A percentile compares a stretch with the other conserved stretches of the same genome.
Conservation (phyloP, 1,139 yeast species). For the Magnusiomyces tetraspermus region DNA sequence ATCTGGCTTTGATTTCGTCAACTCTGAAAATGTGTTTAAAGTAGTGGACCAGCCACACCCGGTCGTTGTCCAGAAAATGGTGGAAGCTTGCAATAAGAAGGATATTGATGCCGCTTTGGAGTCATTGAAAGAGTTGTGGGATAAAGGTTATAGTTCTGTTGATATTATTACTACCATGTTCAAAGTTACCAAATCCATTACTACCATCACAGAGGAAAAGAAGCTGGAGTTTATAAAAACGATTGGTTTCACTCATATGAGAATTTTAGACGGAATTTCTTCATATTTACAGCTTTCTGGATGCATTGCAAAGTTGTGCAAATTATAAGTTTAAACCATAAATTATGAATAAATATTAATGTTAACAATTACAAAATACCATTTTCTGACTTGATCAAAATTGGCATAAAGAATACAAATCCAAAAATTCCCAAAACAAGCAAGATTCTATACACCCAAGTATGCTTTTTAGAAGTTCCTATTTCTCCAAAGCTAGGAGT, state of each 20-base stretch:
- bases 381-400: conserved; percentile 9
- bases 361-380: conserved; percentile 3
- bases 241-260: conserved; percentile 85
- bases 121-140: conserved; percentile 64
- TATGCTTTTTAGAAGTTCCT: conserved; percentile 16
- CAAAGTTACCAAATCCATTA: conserved; percentile 70
- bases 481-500: conserved; percentile 44
- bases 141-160: conserved; percentile 84
- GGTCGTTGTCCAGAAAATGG: conserved; percentile 65
- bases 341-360: neutral
- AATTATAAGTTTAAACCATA: conserved; percentile 11
- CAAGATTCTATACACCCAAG: conserved; percentile 36
- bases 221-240: conserved; percentile 71
- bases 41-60: conserved; percentile 98
- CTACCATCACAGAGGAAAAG: conserved; percentile 53
- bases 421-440: conserved; percentile 38
- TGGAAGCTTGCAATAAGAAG: conserved; percentile 42
- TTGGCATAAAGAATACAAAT: conserved; percentile 26
- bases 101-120: conserved; percentile 63
- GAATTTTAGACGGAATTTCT: conserved; percentile 87
- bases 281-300: conserved; percentile 82
- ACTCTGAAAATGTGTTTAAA: conserved; percentile 84
- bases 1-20: conserved; percentile 86
- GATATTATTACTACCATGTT: conserved; percentile 89
- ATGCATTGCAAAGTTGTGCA: conserved; percentile 54